A percentile compares a stretch with the other conserved stretches of the same genome.
Conservation (phyloP, 495 filamentous ascomycete genomes). For the Jackrogersella multiformis region DNA sequence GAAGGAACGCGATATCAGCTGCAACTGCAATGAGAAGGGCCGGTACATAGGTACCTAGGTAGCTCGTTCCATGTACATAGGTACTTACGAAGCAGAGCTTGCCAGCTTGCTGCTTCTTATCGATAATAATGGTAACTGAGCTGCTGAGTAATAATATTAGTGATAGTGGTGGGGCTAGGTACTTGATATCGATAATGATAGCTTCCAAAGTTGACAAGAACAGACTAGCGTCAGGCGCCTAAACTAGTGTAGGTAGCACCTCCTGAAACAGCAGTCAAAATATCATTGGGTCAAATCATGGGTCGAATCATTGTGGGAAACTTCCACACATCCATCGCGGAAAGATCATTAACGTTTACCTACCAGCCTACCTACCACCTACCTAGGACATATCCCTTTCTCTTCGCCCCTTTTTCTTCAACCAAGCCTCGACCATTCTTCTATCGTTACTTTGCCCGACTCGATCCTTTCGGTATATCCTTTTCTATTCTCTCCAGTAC, state of each 20-base stretch:
- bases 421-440: conserved; percentile 7
- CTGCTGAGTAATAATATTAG: too few species aligned
- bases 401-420: conserved; percentile 38
- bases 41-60: neutral
- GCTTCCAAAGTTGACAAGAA: neutral
- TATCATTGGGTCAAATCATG: conserved; percentile 28
- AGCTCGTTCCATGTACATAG: too few species aligned
- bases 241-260: conserved; percentile 28
- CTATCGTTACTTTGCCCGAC: neutral
- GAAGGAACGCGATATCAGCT: neutral
- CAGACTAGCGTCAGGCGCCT: conserved; percentile 32
- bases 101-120: neutral
- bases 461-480: neutral
- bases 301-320: conserved; percentile 27
- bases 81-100: neutral
- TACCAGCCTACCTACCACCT: conserved; percentile 19
- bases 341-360: conserved; percentile 10
- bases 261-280: conserved; percentile 42
- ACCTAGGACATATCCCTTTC: too few species aligned
- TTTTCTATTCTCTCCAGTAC: neutral
- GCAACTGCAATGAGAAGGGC: neutral
- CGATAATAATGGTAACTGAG: too few species aligned
- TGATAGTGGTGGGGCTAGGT: too few species aligned
- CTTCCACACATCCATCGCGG: conserved; percentile 34
- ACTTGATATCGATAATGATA: conserved; percentile 6